Base-by-base conservation (phyloP, 306 rosid genomes). In the Prunus mira region DNA sequence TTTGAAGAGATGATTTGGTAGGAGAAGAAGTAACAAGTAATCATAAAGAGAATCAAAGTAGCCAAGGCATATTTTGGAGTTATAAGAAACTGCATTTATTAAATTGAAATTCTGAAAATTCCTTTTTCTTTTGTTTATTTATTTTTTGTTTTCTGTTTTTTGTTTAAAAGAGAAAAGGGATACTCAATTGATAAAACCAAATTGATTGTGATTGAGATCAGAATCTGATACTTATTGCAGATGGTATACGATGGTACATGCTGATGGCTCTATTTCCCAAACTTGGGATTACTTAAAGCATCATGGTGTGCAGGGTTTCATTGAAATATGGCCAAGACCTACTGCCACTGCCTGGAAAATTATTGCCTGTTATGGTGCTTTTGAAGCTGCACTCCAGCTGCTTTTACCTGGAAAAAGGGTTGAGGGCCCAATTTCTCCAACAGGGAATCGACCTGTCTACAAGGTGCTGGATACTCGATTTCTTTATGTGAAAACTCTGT, bases 221-320 rank as follows among this genome's bases (percentile, higher is more conserved):
- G 61, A 65, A 67, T 79, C 32, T 67, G 49, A 69, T 64, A 3
- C 27, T 67, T 51, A 11, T 65, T 85, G 85, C 89, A 95, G 99
- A 87, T 95, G 99, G 99, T 89, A 92, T 72, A 92, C 97, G 11
- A 95, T 95, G 99, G 92, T 91, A 7, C 80, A 71, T 19, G 92
- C 97, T 6, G 92, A 95, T 67, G 99, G 99, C 28, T 95, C 97
- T 4, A 43, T 95, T 64, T 47, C 22, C 4, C 84, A 82, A 58
- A 89, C 92, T 19, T 88, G 70, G 49, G 46, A 83, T 75, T 78
- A 86, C 86, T 66, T 92, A 56, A 80, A 51, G 45, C 86, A 79
- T 7, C 83, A 85, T 62, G 89, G 91, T 4, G 6, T 88, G 10
- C 73, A 81, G 49, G 88, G 92, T 2, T 80, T 89, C 74, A 65